phyloP scores from a whole-genome alignment of 805 yeast genomes.

The Metschnikowia santaceciliae region DNA sequence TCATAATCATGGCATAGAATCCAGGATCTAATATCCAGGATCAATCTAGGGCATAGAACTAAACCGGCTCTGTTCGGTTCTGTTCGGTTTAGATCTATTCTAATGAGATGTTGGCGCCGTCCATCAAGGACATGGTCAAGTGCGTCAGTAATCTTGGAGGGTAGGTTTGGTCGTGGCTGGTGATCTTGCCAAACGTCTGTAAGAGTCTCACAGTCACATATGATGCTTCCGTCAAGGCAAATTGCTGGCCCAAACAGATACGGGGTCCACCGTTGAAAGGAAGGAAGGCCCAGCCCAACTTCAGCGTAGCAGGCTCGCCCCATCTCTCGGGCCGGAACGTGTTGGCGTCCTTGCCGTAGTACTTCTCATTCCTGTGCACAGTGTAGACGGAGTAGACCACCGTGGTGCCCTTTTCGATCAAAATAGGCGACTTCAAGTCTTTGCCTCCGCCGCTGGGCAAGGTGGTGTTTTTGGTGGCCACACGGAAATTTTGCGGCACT shows the following conservation, averaged over 20 bases:
- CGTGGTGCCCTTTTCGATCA: constrained; percentile 41
- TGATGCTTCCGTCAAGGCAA: constrained; percentile 22
- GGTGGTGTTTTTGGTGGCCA: constrained; percentile 43
- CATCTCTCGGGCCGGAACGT: constrained; percentile 49
- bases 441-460: constrained; percentile 51
- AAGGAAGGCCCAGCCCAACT: constrained; percentile 21
- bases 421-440: constrained; percentile 34
- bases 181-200: constrained; percentile 15
- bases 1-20: background rate
- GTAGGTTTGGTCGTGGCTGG: constrained; percentile 9
- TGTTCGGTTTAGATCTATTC: too few relatives aligned
- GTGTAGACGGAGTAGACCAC: constrained; percentile 37
- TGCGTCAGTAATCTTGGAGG: constrained; percentile 15
- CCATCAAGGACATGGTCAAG: constrained; percentile 16
- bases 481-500: constrained; percentile 48
- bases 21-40: too few relatives aligned
- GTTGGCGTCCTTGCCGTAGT: constrained; percentile 45
- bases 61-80: too few relatives aligned
- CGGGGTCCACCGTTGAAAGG: constrained; percentile 25
- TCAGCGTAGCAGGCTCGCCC: constrained; percentile 24
- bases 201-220: constrained; percentile 18
- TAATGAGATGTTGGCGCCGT: constrained; percentile 13
- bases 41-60: background rate
- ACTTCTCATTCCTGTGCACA: constrained; percentile 36
- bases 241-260: constrained; percentile 24